Evolutionary conservation across 352 stramenopile species (phyloP).

Genomic region (Pythium rishiriense): DNA sequence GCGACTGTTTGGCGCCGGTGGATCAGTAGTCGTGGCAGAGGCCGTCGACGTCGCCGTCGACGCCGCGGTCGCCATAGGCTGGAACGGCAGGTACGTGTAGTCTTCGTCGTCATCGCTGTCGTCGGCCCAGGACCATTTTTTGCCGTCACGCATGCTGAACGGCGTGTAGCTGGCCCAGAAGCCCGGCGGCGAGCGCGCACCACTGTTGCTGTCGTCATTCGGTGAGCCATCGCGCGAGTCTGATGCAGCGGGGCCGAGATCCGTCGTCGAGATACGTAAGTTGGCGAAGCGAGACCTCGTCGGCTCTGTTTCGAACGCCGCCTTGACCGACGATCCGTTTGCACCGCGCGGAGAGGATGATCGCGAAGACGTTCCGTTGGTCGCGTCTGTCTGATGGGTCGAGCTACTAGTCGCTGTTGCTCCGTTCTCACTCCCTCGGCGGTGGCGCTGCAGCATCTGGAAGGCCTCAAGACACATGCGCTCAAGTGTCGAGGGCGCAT

Average conservation of each 20-base stretch:
- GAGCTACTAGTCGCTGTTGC: background rate
- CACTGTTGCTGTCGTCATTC: conserved; percentile 37
- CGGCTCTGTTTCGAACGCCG: background rate
- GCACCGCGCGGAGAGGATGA: background rate
- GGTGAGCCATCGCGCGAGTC: conserved; percentile 9
- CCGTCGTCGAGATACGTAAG: conserved; percentile 52
- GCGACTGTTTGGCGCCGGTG: conserved; percentile 12
- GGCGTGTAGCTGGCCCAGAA: conserved; percentile 80
- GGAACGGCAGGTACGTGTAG: conserved; percentile 24
- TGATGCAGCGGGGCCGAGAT: background rate
- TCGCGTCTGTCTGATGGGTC: background rate
- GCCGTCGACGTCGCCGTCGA: background rate
- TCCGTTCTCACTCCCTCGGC: conserved; percentile 15
- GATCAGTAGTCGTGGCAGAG: background rate
- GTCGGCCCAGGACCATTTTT: conserved; percentile 35
- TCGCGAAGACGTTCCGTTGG: background rate
- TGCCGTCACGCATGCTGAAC: conserved; percentile 43
- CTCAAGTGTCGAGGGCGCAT: conserved; percentile 68
- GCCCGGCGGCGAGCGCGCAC: conserved; percentile 60
- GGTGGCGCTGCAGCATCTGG: conserved; percentile 45
- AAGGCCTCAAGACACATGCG: conserved; percentile 71
- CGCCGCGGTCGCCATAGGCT: background rate
- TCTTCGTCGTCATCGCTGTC: conserved; percentile 56
- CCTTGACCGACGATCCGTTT: background rate
- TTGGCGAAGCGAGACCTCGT: conserved; percentile 28